phyloP scores from a whole-genome alignment of 2,329 filamentous ascomycete genomes.

The Colletotrichum ledebouriae region DNA sequence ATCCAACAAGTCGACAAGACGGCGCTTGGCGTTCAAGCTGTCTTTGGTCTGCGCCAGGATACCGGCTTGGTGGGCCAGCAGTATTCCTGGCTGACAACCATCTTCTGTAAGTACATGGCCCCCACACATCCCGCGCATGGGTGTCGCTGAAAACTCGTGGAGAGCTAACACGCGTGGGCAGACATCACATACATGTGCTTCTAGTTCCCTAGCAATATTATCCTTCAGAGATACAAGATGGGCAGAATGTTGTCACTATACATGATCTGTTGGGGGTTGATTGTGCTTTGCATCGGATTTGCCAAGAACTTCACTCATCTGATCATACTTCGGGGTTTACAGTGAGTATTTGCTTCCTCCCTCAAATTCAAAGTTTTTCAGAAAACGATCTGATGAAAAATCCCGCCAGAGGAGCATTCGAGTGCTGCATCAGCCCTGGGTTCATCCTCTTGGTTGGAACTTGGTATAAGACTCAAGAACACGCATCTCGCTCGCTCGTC shows the following conservation, averaged over 20 bases:
- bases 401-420: conserved; percentile 48
- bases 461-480: conserved; percentile 56
- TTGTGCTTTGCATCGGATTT: conserved; percentile 55
- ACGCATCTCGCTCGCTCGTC: conserved; percentile 31
- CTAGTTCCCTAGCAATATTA: conserved; percentile 51
- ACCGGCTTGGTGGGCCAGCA: conserved; percentile 47
- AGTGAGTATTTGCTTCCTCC: conserved; percentile 31
- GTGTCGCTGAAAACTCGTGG: no score
- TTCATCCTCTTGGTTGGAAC: conserved; percentile 55
- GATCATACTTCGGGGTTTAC: conserved; percentile 52
- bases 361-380: no score
- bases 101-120: conserved; percentile 46
- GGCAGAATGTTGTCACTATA: conserved; percentile 35
- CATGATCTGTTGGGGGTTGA: conserved; percentile 48
- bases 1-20: conserved; percentile 64
- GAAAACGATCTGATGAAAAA: neutral
- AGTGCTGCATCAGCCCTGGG: conserved; percentile 55
- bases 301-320: conserved; percentile 55
- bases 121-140: neutral
- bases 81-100: conserved; percentile 50
- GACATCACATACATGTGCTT: conserved; percentile 50
- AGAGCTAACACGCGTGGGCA: neutral
- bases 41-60: conserved; percentile 53
- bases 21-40: conserved; percentile 55
- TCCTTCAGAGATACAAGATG: conserved; percentile 51